A percentile compares a stretch with the other conserved stretches of the same genome.
phyloP scores from a whole-genome alignment of 2,329 filamentous ascomycete species.

The Venturia carpophila region DNA sequence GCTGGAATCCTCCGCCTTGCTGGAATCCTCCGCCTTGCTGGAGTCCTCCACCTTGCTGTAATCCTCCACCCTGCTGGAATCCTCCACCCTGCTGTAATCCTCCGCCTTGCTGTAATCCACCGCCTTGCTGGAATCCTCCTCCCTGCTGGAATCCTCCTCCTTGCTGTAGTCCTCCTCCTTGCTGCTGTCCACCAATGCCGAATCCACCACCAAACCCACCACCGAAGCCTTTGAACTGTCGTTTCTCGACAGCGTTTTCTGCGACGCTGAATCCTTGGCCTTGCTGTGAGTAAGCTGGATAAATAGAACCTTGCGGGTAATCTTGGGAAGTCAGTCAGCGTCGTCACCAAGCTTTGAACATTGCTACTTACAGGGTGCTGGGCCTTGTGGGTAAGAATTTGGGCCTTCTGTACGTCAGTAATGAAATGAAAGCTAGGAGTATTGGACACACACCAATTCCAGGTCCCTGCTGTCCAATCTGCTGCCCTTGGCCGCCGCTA shows the following conservation, averaged over 20 bases:
- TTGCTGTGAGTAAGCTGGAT: background rate
- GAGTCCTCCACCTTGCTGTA: too few species aligned
- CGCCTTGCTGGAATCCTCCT: too few species aligned
- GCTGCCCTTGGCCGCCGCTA: background rate
- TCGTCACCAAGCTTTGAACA: background rate
- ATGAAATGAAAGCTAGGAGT: too few species aligned
- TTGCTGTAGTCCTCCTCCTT: background rate
- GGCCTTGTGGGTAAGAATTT: background rate
- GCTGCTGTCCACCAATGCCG: background rate
- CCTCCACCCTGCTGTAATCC: too few species aligned
- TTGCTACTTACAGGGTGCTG: background rate
- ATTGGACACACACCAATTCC: background rate
- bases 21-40: too few species aligned
- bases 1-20: background rate
- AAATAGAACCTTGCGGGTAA: background rate
- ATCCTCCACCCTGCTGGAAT: too few species aligned
- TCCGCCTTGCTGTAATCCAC: too few species aligned
- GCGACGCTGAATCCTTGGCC: constrained; percentile 2
- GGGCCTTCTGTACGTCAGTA: background rate
- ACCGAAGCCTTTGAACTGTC: constrained; percentile 3
- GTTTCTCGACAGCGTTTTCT: background rate
- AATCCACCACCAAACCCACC: background rate
- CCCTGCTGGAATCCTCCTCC: background rate
- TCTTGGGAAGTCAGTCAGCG: background rate
- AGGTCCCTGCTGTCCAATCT: constrained; percentile 1